Conservation (phyloP, 2,329 filamentous ascomycete species). For the Septoria petroselini region DNA sequence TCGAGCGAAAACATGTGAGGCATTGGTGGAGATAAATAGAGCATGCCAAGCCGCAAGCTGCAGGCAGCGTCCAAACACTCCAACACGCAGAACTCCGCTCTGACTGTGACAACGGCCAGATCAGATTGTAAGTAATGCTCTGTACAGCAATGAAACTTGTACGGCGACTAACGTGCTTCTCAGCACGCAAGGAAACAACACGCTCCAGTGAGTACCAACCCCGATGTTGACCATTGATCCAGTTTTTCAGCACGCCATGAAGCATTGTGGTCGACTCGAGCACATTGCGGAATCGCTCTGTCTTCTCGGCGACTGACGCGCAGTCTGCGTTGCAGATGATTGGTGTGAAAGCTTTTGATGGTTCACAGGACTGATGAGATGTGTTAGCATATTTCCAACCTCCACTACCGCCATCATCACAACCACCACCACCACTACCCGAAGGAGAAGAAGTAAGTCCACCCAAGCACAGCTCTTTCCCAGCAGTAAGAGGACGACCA, state of each 20-base stretch:
- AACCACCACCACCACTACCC: slow-evolving; percentile 2
- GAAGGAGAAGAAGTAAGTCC: neutral
- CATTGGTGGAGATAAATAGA: too few species aligned
- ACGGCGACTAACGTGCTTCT: slow-evolving; percentile 4
- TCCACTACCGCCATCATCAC: neutral
- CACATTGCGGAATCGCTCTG: neutral
- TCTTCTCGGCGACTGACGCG: neutral
- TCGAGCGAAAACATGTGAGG: too few species aligned
- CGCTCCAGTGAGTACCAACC: slow-evolving; percentile 8
- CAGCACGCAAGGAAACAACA: neutral
- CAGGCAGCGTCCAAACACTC: too few species aligned
- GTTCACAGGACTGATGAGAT: slow-evolving; percentile 1
- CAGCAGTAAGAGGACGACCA: slow-evolving; percentile 7
- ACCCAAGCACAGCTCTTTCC: neutral
- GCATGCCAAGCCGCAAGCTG: too few species aligned
- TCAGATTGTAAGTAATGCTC: slow-evolving; percentile 1
- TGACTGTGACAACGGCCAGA: slow-evolving; percentile 7
- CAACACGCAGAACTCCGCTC: neutral
- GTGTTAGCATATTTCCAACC: neutral
- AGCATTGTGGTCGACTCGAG: neutral
- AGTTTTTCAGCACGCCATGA: neutral
- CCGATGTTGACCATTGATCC: neutral
- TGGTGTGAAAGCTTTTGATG: neutral
- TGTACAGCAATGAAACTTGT: neutral
- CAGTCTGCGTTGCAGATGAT: neutral